Conservation (phyloP, 2,329 filamentous ascomycete genomes). For the Trichoderma gracile region DNA sequence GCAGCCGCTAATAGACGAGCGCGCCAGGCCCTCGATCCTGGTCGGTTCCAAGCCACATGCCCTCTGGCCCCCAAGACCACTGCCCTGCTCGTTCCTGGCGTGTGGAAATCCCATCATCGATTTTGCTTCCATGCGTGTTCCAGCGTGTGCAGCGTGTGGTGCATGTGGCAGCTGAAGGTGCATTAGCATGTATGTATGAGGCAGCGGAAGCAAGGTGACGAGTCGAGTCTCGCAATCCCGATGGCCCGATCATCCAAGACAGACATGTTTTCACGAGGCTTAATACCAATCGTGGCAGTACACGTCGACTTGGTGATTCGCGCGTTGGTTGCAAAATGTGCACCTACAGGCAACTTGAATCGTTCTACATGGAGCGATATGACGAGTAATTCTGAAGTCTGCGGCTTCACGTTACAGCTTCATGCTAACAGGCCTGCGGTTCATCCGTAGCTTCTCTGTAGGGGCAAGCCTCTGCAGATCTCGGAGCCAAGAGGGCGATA, state of each 20-base stretch:
- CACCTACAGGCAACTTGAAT: too few relatives aligned
- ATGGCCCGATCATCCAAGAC: not conserved
- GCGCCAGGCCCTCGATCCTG: conserved; percentile 1
- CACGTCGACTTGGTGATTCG: not conserved
- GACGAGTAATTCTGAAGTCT: not conserved
- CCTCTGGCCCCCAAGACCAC: not conserved
- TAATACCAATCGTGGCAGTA: not conserved
- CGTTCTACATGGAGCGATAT: too few relatives aligned
- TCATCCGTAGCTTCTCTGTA: not conserved
- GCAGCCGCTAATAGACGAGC: conserved; percentile 1
- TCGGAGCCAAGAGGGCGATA: not conserved
- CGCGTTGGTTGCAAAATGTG: too few relatives aligned
- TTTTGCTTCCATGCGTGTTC: too few relatives aligned
- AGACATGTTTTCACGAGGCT: not conserved
- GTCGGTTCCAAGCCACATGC: not conserved
- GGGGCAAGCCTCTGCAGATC: conserved; percentile 10
- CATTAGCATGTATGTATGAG: not conserved
- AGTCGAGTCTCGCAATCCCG: not conserved
- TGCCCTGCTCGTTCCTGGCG: not conserved
- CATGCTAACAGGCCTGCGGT: not conserved
- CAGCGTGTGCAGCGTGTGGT: too few relatives aligned
- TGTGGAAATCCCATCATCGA: not conserved
- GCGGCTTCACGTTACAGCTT: not conserved
- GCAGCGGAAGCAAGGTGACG: not conserved
- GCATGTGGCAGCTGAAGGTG: not conserved